Evolutionary conservation across 2,329 filamentous ascomycete species (phyloP), one percentile per base, ranked within the genome.

Genomic region (Cercospora zeina): DNA sequence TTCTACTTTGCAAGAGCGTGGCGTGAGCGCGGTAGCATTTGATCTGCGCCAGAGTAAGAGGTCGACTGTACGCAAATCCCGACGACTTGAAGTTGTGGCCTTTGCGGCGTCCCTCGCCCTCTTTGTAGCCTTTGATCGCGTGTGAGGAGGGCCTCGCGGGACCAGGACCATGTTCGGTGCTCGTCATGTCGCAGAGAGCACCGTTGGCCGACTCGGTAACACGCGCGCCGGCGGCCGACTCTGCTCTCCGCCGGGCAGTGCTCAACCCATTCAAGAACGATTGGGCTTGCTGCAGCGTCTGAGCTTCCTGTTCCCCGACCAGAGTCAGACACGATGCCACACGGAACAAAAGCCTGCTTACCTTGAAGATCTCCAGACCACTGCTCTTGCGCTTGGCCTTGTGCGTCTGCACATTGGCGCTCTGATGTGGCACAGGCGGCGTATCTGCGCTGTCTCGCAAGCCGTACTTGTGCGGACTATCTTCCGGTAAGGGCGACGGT

Each of bases 391-490:
- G 70, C 37, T 68, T 62, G 27, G 71, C 70, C 47, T 68, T 72
- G 6, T 65, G 59, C 2, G 68, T 45, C 49, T 63, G 64, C 30
- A 69, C 63, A 1, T 71, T 63, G 27, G 67, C 59, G 6, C 66
- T 49, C 21, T 37, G 62, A 39, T 66, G 63, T 27, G 71, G 67
- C 37, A 67, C 54, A 47, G 73, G 69, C 11, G 72, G 71, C 9
- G 71, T 73, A 45, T 73, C 70, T 64, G 72, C 70, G 56, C 67
- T 64, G 61, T 74, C 72, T 62, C 67, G 63, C 62, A 74, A 55
- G 27, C 72, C 72, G 61, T 74, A 74, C 64, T 74, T 73, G 63
- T 74, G 72, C 16, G 72, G 72, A 54, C 71, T 73, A 57, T 74
- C 72, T 63, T 73, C 71, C 47, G 72, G 71, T 13, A 74, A 61